A percentile compares a stretch with the other conserved stretches of the same genome.
Evolutionary conservation across 805 yeast genomes (phyloP).

Genomic region (Candida peoriensis): DNA sequence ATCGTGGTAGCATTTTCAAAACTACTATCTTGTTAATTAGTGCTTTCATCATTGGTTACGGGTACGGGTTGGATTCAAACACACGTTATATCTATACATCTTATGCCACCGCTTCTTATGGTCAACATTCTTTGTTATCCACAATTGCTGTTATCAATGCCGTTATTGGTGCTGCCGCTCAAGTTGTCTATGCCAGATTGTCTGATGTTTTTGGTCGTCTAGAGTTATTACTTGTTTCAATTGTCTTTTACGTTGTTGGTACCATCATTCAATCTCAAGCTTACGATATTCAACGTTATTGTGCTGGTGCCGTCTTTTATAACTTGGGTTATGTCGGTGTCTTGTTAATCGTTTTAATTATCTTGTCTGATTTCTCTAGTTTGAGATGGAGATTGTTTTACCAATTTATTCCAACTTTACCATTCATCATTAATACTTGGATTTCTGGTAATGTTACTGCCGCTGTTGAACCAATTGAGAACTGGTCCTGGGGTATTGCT

Average conservation of each 20-base stretch:
- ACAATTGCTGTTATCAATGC: conserved; percentile 54
- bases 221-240: conserved; percentile 42
- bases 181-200: conserved; percentile 57
- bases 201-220: conserved; percentile 66
- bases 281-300: conserved; percentile 48
- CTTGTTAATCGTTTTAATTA: conserved; percentile 47
- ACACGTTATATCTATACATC: conserved; percentile 45
- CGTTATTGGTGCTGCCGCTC: conserved; percentile 64
- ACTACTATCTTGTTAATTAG: conserved; percentile 36
- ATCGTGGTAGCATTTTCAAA: conserved; percentile 26
- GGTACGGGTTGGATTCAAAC: conserved; percentile 50
- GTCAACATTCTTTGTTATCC: conserved; percentile 49
- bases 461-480: conserved; percentile 26
- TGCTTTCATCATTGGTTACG: conserved; percentile 46
- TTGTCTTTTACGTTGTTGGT: conserved; percentile 56
- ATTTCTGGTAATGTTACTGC: conserved; percentile 54
- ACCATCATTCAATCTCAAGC: conserved; percentile 62
- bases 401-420: conserved; percentile 64
- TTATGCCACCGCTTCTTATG: conserved; percentile 51
- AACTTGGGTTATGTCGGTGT: conserved; percentile 60
- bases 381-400: conserved; percentile 67
- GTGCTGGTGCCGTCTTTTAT: conserved; percentile 59
- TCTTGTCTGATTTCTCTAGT: conserved; percentile 62
- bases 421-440: conserved; percentile 78
- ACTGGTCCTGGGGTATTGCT: conserved; percentile 74